These are phyloP conservation scores for Cordyceps tenuipes DNA, from an alignment of 2,329 filamentous ascomycete species.

Conservation along the genomic window DNA sequence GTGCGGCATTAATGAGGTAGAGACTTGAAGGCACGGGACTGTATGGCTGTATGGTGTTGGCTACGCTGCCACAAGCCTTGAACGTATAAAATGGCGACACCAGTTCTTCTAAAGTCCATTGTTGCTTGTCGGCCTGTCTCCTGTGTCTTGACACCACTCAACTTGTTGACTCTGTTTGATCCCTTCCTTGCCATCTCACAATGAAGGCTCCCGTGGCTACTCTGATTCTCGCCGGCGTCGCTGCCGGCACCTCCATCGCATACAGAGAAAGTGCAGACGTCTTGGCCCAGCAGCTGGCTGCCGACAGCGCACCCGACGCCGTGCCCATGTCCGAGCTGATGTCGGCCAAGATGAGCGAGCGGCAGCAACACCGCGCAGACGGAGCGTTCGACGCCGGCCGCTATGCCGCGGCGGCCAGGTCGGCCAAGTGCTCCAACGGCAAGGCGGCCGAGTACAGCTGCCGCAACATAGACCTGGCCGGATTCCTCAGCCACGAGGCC, in stretches of 20 bases:
- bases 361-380: background rate
- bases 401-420: conserved; percentile 10
- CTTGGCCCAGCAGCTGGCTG: background rate
- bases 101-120: background rate
- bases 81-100: background rate
- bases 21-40: no score
- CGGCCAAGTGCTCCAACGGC: conserved; percentile 21
- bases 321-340: background rate
- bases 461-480: conserved; percentile 28
- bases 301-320: conserved; percentile 6
- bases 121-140: background rate
- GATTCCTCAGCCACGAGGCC: conserved; percentile 28
- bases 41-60: no score
- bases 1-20: background rate
- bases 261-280: background rate
- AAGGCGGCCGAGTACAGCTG: conserved; percentile 26
- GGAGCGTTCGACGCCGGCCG: conserved; percentile 13
- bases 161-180: background rate
- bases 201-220: conserved; percentile 3
- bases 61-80: no score
- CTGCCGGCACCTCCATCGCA: background rate
- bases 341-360: background rate
- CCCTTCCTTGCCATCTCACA: background rate
- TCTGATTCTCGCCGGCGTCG: conserved; percentile 2
- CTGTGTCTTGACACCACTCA: no score